A percentile compares a stretch with the other conserved stretches of the same genome.
Conservation (phyloP, 2,329 filamentous ascomycete species). For the Ceratocystis papillata region DNA sequence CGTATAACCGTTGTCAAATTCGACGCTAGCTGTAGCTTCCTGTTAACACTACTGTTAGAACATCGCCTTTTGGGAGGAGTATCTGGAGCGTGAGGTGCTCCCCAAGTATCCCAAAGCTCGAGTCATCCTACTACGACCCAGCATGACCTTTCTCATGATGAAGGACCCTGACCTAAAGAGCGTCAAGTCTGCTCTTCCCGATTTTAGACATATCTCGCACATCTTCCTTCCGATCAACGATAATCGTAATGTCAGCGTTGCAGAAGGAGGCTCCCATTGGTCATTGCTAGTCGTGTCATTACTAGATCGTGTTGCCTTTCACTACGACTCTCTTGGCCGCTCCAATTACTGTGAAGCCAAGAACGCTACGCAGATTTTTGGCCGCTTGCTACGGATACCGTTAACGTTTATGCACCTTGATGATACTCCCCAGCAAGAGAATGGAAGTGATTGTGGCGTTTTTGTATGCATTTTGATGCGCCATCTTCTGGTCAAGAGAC, state of each 20-base stretch:
- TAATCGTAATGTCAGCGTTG: slow-evolving; percentile 58
- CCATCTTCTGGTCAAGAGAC: slow-evolving; percentile 73
- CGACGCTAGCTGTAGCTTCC: neutral
- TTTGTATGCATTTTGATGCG: slow-evolving; percentile 95
- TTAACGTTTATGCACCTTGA: slow-evolving; percentile 70
- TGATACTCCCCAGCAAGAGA: slow-evolving; percentile 84
- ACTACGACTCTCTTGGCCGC: slow-evolving; percentile 80
- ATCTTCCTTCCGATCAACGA: slow-evolving; percentile 96
- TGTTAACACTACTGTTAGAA: slow-evolving; percentile 44
- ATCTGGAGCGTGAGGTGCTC: slow-evolving; percentile 82
- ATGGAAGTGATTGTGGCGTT: slow-evolving; percentile 86
- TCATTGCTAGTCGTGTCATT: slow-evolving; percentile 80
- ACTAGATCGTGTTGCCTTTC: slow-evolving; percentile 84
- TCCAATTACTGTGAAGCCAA: slow-evolving; percentile 66
- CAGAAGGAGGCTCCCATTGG: slow-evolving; percentile 94
- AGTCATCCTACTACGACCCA: slow-evolving; percentile 82
- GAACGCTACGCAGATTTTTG: slow-evolving; percentile 57
- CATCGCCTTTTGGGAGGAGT: slow-evolving; percentile 98
- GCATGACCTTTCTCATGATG: slow-evolving; percentile 86
- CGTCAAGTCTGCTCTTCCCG: slow-evolving; percentile 59
- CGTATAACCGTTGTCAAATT: neutral
- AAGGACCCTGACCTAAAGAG: slow-evolving; percentile 51
- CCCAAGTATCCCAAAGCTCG: slow-evolving; percentile 67
- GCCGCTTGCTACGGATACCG: slow-evolving; percentile 52
- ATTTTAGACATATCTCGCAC: slow-evolving; percentile 73